Conservation (phyloP, 495 filamentous ascomycete species). For the Cairneyella variabilis region DNA sequence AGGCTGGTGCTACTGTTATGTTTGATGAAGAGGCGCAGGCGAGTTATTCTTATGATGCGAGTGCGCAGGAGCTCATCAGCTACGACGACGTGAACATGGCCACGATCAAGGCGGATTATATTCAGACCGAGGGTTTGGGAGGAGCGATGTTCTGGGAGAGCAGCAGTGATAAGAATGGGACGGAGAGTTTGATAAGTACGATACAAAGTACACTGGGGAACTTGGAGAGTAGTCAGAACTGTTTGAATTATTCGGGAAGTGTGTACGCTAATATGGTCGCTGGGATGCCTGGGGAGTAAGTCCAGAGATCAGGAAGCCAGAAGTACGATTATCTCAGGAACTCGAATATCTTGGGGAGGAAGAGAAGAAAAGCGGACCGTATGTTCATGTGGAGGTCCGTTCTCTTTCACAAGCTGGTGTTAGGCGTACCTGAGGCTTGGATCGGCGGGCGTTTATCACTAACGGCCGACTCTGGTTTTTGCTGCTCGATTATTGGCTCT, state of each 20-base stretch:
- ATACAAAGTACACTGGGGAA: constrained; percentile 36
- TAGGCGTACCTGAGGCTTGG: too few relatives aligned
- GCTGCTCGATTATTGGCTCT: too few relatives aligned
- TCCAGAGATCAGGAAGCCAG: too few relatives aligned
- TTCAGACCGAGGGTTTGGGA: constrained; percentile 59
- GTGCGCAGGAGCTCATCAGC: constrained; percentile 55
- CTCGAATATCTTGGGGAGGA: too few relatives aligned
- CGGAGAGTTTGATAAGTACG: constrained; percentile 53
- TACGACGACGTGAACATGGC: constrained; percentile 68
- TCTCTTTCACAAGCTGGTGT: too few relatives aligned
- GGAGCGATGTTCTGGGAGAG: constrained; percentile 93
- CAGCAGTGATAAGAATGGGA: constrained; percentile 61
- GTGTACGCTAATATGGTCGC: constrained; percentile 72
- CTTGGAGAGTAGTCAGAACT: constrained; percentile 60
- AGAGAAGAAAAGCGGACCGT: too few relatives aligned
- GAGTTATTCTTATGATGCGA: constrained; percentile 65
- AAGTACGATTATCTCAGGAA: too few relatives aligned
- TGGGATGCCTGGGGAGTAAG: constrained; percentile 39
- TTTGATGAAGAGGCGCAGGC: constrained; percentile 51
- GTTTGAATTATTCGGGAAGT: constrained; percentile 61
- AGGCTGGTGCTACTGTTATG: constrained; percentile 41
- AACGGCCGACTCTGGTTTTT: too few relatives aligned
- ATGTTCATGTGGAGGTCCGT: too few relatives aligned
- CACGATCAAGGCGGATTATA: constrained; percentile 58
- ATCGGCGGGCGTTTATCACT: too few relatives aligned